Evolutionary conservation across 805 yeast species (phyloP), one percentile per base, ranked within the genome.

Genomic region (Candida hungchunana): DNA sequence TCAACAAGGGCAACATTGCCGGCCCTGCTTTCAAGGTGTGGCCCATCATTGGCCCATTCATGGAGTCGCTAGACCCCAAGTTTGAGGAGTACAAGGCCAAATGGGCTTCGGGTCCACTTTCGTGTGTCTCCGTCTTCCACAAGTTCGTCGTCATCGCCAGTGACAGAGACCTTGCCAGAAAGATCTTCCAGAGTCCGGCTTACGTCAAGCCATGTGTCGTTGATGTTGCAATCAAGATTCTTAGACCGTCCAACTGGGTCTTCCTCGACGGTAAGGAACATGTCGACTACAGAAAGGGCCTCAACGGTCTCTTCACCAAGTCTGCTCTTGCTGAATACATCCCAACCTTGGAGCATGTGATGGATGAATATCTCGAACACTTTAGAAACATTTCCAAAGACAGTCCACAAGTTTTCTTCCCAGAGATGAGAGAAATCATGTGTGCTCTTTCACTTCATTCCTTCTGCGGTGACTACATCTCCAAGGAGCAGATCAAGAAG

Each of bases 141-240:
- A 93, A 93, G 66, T 90, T 90, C 56, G 98, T 93, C 27, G 94
- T 93, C 33, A 86, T 90, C 61, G 96, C 96, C 7, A 79, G 93
- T 10, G 71, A 80, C 18, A 79, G 96, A 56, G 96, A 88, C 50
- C 68, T 89, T 43, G 83, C 96, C 20, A 77, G 97, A 59, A 89
- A 89, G 54, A 77, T 88, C 42, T 71, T 90, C 52, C 80, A 77
- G 55, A 78, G 95, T 14, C 95, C 96, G 26, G 72, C 77, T 31
- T 93, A 73, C 56, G 97, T 88, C 43, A 88, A 88, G 62, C 98
- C 98, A 6, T 93, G 98, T 67, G 96, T 93, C 42, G 98, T 93
- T 46, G 98, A 93, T 59, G 97, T 88, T 36, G 98, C 98, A 15
- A 72, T 80, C 45, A 93, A 93, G 64, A 86, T 93, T 48, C 69